Evolutionary conservation across 129 eudicot genomes (phyloP).

Genomic region (Deinandra increscens): DNA sequence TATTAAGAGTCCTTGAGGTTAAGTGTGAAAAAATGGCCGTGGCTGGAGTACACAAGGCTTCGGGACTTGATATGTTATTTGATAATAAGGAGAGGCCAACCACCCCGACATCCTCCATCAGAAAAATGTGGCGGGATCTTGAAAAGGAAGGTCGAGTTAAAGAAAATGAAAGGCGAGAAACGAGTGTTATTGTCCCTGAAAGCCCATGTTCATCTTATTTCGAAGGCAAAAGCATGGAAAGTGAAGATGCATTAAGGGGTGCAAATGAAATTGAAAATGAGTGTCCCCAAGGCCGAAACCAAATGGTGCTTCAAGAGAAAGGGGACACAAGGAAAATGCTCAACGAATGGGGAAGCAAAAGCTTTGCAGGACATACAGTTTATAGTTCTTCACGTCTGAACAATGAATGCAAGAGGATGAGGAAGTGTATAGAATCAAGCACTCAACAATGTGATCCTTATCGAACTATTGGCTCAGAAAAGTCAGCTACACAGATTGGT

Average conservation of each 20-base stretch:
- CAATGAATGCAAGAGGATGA: conserved; percentile 60
- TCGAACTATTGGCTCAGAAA: conserved; percentile 37
- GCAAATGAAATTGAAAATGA: conserved; percentile 22
- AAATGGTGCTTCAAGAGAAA: conserved; percentile 20
- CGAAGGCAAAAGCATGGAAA: conserved; percentile 28
- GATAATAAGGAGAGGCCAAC: conserved; percentile 37
- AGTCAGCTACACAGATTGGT: conserved; percentile 37
- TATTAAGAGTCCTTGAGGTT: conserved; percentile 19
- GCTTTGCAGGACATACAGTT: conserved; percentile 28
- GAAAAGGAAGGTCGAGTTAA: conserved; percentile 54
- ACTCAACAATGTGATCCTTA: conserved; percentile 44
- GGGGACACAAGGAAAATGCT: conserved; percentile 24
- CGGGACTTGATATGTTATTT: conserved; percentile 35
- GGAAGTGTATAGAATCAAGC: conserved; percentile 64
- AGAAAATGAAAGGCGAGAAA: conserved; percentile 14
- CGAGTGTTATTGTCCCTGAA: conserved; percentile 24
- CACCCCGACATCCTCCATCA: conserved; percentile 55
- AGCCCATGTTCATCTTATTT: conserved; percentile 22
- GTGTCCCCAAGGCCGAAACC: conserved; percentile 13
- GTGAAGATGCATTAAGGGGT: conserved; percentile 10
- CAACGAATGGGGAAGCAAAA: conserved; percentile 35
- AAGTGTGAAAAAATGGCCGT: conserved; percentile 56
- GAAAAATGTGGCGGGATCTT: conserved; percentile 83
- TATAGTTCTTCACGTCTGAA: conserved; percentile 30
- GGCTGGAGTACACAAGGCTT: conserved; percentile 39